These are phyloP conservation scores for Epichloe scottii DNA, from an alignment of 2,329 filamentous ascomycete genomes.

Conservation along the genomic window DNA sequence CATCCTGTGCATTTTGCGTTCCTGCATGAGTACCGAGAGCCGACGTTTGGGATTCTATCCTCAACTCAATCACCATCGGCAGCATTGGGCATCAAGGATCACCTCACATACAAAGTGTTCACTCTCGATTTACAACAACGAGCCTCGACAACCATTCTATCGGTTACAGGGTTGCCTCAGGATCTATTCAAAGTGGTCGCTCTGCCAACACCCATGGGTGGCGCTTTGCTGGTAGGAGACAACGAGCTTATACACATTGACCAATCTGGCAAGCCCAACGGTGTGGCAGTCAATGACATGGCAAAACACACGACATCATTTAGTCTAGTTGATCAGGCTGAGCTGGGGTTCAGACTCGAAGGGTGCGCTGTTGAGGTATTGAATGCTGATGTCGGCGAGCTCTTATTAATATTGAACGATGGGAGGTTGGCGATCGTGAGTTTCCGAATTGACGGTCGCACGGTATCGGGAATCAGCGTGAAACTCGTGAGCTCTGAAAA, in stretches of 20 bases:
- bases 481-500: slow-evolving; percentile 48
- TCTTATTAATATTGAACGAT: slow-evolving; percentile 68
- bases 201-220: slow-evolving; percentile 75
- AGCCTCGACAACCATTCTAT: slow-evolving; percentile 84
- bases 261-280: slow-evolving; percentile 86
- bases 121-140: slow-evolving; percentile 88
- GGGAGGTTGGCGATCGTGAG: slow-evolving; percentile 64
- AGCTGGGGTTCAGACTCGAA: slow-evolving; percentile 69
- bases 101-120: slow-evolving; percentile 84
- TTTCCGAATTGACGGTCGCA: slow-evolving; percentile 82
- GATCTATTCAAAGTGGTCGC: slow-evolving; percentile 76
- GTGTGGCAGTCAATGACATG: slow-evolving; percentile 85
- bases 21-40: slow-evolving; percentile 91
- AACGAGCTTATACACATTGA: slow-evolving; percentile 95
- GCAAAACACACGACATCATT: slow-evolving; percentile 74
- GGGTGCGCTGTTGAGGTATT: slow-evolving; percentile 66
- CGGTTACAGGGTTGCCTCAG: slow-evolving; percentile 72
- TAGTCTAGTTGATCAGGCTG: slow-evolving; percentile 73
- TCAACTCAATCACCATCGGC: slow-evolving; percentile 62
- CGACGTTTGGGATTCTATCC: slow-evolving; percentile 89
- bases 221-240: slow-evolving; percentile 70
- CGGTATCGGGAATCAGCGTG: slow-evolving; percentile 75
- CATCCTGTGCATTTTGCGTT: slow-evolving; percentile 89
- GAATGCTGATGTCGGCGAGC: slow-evolving; percentile 64
- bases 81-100: slow-evolving; percentile 72